Evolutionary conservation across 2,329 filamentous ascomycete genomes (phyloP).

Genomic region (Fusarium cyanostomum): DNA sequence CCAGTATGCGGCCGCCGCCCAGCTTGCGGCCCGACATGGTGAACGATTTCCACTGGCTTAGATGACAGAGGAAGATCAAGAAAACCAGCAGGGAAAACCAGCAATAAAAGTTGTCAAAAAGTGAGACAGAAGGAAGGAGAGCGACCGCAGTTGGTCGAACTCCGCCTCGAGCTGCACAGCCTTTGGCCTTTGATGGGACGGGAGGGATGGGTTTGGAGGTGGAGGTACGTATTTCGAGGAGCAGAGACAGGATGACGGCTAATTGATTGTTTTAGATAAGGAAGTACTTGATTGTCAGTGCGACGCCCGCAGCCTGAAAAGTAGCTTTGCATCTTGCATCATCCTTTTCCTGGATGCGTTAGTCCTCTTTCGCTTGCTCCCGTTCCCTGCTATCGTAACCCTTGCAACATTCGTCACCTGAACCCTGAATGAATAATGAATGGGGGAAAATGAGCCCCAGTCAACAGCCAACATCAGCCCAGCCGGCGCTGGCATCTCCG

Average conservation of each 20-base stretch:
- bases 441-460: conserved; percentile 39
- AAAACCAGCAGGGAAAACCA: neutral
- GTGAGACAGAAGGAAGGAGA: conserved; percentile 33
- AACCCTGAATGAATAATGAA: conserved; percentile 21
- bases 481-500: conserved; percentile 38
- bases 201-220: conserved; percentile 27
- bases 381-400: conserved; percentile 35
- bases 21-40: conserved; percentile 85
- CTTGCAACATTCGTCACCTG: conserved; percentile 31
- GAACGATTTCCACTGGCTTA: conserved; percentile 1
- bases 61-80: neutral
- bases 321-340: conserved; percentile 26
- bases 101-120: conserved; percentile 14
- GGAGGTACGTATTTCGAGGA: conserved; percentile 21
- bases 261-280: conserved; percentile 27
- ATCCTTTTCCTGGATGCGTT: conserved; percentile 11
- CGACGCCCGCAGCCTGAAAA: neutral
- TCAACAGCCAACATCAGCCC: conserved; percentile 36
- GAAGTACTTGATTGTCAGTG: conserved; percentile 2
- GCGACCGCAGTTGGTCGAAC: conserved; percentile 49
- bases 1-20: conserved; percentile 90
- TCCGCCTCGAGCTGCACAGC: conserved; percentile 47
- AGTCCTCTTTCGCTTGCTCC: conserved; percentile 32
- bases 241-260: conserved; percentile 12
- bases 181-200: conserved; percentile 5